Evolutionary conservation across 257 asterid species (phyloP), one percentile per base, ranked within the genome.

Genomic region (Prunella vulgaris): DNA sequence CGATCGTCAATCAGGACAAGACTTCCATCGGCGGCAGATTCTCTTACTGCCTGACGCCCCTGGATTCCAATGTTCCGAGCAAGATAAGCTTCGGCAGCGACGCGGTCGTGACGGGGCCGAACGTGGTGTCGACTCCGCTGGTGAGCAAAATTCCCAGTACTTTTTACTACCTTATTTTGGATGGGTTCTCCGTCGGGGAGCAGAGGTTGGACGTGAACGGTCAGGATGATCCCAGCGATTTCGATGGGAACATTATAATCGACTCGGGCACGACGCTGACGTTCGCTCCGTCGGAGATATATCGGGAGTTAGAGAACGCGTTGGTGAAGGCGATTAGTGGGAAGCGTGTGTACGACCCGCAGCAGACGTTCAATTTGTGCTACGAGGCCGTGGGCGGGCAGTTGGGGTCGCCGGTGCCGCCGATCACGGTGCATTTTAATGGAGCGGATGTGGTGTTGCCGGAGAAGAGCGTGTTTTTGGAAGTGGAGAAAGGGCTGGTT

Each of bases 81-180:
- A 83, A 62, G 49, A 84, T 90, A 7, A 83, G 69, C 2, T 85
- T 89, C n/a, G 96, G 96, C 0, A 12, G 51, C 2, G 2, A 61
- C 0, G 86, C 89, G 0, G 7, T 51, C 0, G 79, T 87, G 6
- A 5, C 64, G 0, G 90, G 85, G 1, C 63, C 63, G 7, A 10
- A 24, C 0, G 83, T 71, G 0, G 61, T 84, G 0, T 78, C 89
- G 0, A 86, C 95, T 10, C 94, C 90, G 0, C 1, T 89, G 5
- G 59, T 79, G 2, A 72, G 17, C n/a, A 75, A 75, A 68, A 3
- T 22, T 0, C 84, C 85, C 0, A 6, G 13, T 2, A 40, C 15
- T 0, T 40, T n/a, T 7, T 48, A 48, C 24, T 48, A 48, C 3
- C 56, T 48, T 0, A 48, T 10, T 1, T 6, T 48, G 1, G 22